Evolutionary conservation across 2,329 filamentous ascomycete genomes (phyloP).

Genomic region (Graphiopsis chlorocephala): DNA sequence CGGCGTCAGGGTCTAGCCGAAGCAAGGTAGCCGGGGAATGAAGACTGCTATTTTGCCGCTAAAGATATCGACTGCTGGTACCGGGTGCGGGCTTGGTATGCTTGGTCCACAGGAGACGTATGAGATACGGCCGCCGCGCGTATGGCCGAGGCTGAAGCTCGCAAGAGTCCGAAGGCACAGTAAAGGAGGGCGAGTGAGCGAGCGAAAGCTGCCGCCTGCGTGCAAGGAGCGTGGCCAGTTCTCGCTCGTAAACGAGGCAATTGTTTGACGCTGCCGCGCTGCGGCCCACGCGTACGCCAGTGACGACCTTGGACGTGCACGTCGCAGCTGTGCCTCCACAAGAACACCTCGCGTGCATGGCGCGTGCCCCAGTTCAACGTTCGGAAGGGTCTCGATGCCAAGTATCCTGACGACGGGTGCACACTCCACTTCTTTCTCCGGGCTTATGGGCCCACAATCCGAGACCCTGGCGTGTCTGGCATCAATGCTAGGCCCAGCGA

Average conservation of each 20-base stretch:
- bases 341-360: neutral
- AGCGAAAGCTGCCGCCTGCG: neutral
- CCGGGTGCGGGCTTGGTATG: neutral
- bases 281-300: slow-evolving; percentile 4
- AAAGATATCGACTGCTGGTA: neutral
- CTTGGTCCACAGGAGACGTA: slow-evolving; percentile 2
- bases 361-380: neutral
- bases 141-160: slow-evolving; percentile 6
- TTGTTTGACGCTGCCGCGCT: neutral
- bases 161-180: neutral
- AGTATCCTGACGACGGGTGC: slow-evolving; percentile 1
- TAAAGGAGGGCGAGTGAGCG: neutral
- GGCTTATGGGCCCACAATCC: neutral
- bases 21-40: neutral
- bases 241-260: neutral
- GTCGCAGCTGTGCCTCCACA: slow-evolving; percentile 7
- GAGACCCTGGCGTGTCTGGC: slow-evolving; percentile 2
- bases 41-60: neutral
- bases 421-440: neutral
- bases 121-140: slow-evolving; percentile 10
- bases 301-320: neutral
- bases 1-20: slow-evolving; percentile 2
- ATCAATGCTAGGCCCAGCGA: neutral
- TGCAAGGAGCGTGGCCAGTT: neutral
- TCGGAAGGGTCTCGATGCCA: slow-evolving; percentile 11